A percentile compares a stretch with the other conserved stretches of the same genome.
Conservation (phyloP, 2,329 filamentous ascomycete species). For the Neocucurbitaria cava region DNA sequence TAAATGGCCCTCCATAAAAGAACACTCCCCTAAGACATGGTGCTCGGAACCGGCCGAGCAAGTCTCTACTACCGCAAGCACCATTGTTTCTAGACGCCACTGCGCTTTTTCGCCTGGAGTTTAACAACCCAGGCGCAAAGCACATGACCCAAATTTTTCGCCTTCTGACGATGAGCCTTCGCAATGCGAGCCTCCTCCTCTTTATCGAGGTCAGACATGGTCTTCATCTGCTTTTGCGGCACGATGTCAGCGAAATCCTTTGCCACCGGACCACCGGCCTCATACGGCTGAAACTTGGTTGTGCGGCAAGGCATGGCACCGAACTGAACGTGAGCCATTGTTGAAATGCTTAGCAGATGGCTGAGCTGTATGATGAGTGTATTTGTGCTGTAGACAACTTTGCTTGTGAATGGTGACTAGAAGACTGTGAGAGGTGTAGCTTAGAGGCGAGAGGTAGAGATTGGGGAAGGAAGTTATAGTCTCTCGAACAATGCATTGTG, state of each 20-base stretch:
- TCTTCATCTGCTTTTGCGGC: constrained; percentile 7
- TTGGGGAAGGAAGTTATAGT: too few species aligned
- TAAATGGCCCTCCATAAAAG: too few species aligned
- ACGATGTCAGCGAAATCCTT: neutral
- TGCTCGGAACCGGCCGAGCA: neutral
- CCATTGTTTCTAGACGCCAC: neutral
- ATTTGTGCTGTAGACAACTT: too few species aligned
- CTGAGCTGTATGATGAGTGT: too few species aligned
- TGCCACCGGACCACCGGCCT: too few species aligned
- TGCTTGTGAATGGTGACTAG: too few species aligned
- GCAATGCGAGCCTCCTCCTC: constrained; percentile 7
- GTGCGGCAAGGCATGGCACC: too few species aligned
- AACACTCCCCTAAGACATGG: neutral
- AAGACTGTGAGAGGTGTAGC: too few species aligned
- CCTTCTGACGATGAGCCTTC: constrained; percentile 1
- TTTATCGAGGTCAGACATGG: constrained; percentile 14
- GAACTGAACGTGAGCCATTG: neutral
- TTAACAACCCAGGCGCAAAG: neutral
- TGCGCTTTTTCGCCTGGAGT: neutral
- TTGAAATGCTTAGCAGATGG: too few species aligned
- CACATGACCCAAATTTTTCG: neutral
- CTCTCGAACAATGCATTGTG: too few species aligned
- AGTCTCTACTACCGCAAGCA: neutral
- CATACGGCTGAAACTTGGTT: too few species aligned
- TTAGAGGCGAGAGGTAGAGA: too few species aligned